Percentiles rank a stretch among this genome's conserved stretches.
Evolutionary conservation across 108 stramenopile genomes (phyloP).

Genomic region (Hondaea fermentalgiana): DNA sequence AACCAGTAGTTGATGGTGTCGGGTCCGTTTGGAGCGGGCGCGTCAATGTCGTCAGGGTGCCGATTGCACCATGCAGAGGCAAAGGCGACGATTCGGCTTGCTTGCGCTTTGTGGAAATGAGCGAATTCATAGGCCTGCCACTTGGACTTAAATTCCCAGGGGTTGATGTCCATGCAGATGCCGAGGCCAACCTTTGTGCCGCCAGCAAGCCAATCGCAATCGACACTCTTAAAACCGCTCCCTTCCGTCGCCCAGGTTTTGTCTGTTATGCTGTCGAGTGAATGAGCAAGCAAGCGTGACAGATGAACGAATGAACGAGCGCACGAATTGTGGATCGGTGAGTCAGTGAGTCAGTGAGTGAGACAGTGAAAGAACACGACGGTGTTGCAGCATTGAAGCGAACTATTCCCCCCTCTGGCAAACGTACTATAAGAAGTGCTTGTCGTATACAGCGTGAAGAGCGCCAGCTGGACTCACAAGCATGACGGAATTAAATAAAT

Average conservation of each 20-base stretch:
- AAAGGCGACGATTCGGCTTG: background rate
- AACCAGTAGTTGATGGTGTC: constrained; percentile 10
- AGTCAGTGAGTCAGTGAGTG: background rate
- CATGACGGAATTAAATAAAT: background rate
- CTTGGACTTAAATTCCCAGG: background rate
- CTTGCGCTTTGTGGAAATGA: background rate
- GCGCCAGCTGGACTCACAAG: background rate
- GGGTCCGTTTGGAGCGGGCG: background rate
- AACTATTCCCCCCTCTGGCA: background rate
- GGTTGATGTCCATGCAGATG: constrained; percentile 17
- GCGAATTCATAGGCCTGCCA: background rate
- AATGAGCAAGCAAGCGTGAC: background rate
- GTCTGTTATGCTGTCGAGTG: background rate
- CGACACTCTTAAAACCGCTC: background rate
- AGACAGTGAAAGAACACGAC: background rate
- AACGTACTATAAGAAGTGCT: constrained; percentile 5
- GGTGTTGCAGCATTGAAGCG: background rate
- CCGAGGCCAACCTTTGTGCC: background rate
- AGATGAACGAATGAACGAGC: background rate
- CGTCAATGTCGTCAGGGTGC: background rate
- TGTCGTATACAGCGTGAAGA: background rate
- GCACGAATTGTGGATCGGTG: background rate
- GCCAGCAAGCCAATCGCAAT: background rate
- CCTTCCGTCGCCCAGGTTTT: background rate
- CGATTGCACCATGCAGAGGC: constrained; percentile 1